Conservation (phyloP, 208 protist genomes). For the Herpetomonas muscarum region DNA sequence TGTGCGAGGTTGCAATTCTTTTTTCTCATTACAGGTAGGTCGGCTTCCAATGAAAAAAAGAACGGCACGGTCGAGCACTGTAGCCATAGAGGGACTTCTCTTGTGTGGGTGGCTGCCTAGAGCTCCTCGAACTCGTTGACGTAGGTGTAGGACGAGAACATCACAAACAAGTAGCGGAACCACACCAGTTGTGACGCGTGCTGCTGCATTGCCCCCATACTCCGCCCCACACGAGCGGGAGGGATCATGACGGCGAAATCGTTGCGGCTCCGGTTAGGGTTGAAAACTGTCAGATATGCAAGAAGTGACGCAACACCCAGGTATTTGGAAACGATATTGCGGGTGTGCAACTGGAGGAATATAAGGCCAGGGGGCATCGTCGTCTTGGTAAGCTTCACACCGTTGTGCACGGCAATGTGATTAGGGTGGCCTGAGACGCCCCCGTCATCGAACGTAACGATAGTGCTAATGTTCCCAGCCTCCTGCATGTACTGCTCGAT, state of each 20-base stretch:
- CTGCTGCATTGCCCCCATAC: slow-evolving; percentile 76
- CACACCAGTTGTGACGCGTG: slow-evolving; percentile 95
- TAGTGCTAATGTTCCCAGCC: slow-evolving; percentile 58
- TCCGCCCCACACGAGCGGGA: slow-evolving; percentile 36
- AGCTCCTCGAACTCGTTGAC: slow-evolving; percentile 81
- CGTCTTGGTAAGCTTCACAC: slow-evolving; percentile 51
- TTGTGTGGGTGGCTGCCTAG: too few relatives aligned
- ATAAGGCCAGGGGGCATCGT: slow-evolving; percentile 73
- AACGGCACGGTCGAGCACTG: too few relatives aligned
- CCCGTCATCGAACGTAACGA: slow-evolving; percentile 94
- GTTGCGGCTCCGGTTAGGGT: slow-evolving; percentile 16
- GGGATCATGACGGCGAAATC: slow-evolving; percentile 54
- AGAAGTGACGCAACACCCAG: slow-evolving; percentile 35
- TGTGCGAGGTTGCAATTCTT: too few relatives aligned
- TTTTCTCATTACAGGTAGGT: too few relatives aligned
- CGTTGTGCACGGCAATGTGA: slow-evolving; percentile 91
- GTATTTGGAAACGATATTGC: slow-evolving; percentile 64
- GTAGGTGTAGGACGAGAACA: slow-evolving; percentile 95
- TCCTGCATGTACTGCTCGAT: slow-evolving; percentile 59
- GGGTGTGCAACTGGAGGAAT: slow-evolving; percentile 60
- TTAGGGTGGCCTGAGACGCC: slow-evolving; percentile 96
- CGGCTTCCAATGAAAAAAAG: too few relatives aligned
- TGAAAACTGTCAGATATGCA: slow-evolving; percentile 15
- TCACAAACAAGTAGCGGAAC: slow-evolving; percentile 95
- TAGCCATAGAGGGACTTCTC: too few relatives aligned